Conservation (phyloP, 106 monocot genomes). For the Cymbidium sinense region DNA sequence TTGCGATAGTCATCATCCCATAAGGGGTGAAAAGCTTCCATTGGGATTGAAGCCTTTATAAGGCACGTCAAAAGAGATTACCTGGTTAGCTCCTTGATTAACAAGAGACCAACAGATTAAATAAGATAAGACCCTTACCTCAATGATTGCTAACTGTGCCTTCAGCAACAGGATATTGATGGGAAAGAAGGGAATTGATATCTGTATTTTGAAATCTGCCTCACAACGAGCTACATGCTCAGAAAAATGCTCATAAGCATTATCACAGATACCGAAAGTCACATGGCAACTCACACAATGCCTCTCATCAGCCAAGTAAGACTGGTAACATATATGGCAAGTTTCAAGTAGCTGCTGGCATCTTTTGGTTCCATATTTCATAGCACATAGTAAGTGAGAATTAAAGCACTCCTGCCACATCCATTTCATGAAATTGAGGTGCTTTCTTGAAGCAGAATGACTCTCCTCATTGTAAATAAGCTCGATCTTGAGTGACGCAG, state of each 20-base stretch:
- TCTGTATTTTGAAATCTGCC: constrained; percentile 36
- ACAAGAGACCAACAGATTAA: not conserved
- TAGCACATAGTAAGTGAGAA: constrained; percentile 42
- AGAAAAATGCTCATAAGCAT: constrained; percentile 36
- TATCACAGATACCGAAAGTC: constrained; percentile 41
- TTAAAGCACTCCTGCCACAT: constrained; percentile 67
- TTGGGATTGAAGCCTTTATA: constrained; percentile 76
- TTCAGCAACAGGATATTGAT: constrained; percentile 61
- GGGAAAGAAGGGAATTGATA: constrained; percentile 34
- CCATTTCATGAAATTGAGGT: constrained; percentile 56
- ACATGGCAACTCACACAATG: constrained; percentile 74
- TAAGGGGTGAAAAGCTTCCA: constrained; percentile 70
- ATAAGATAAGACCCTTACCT: constrained; percentile 31
- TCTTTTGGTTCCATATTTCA: constrained; percentile 77
- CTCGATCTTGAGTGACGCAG: constrained; percentile 66
- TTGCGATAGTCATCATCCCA: constrained; percentile 80
- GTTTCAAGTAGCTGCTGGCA: constrained; percentile 40
- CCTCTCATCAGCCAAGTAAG: constrained; percentile 57
- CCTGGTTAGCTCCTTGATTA: not conserved
- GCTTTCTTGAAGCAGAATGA: constrained; percentile 45
- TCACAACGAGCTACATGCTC: constrained; percentile 61
- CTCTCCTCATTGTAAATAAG: constrained; percentile 58
- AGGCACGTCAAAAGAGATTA: not conserved
- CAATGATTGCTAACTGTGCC: constrained; percentile 51
- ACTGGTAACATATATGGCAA: constrained; percentile 57